A percentile compares a stretch with the other conserved stretches of the same genome.
Evolutionary conservation across 192 early-diverging fungal species (phyloP).

Genomic region (Anaeromyces robustus): DNA sequence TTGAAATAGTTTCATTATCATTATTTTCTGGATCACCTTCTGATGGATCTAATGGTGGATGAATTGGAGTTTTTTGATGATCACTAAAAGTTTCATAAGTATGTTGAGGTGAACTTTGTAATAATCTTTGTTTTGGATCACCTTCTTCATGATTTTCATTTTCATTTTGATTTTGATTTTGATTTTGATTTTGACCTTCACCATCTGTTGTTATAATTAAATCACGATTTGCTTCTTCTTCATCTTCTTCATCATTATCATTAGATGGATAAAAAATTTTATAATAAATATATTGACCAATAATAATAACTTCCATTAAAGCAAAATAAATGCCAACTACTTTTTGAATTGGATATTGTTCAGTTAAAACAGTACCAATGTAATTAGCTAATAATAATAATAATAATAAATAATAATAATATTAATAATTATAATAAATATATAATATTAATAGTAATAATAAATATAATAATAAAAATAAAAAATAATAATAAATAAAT

Average conservation of each 20-base stretch:
- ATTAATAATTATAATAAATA: no score
- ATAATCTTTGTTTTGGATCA: no score
- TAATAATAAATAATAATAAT: no score
- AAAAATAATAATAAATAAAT: no score
- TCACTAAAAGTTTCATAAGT: background rate
- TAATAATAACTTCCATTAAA: conserved; percentile 14
- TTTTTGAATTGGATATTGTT: conserved; percentile 21
- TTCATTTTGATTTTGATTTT: background rate
- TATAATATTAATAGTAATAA: no score
- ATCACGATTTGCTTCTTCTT: background rate
- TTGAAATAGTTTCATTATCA: background rate
- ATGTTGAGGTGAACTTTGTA: background rate
- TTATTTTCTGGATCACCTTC: background rate
- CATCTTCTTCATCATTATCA: background rate
- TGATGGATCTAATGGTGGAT: background rate
- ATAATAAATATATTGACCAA: conserved; percentile 26
- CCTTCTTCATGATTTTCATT: background rate
- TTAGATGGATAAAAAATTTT: background rate
- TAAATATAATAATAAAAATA: no score
- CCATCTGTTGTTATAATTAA: background rate
- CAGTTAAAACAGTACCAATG: conserved; percentile 23
- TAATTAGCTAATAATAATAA: conserved; percentile 5
- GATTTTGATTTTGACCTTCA: no score
- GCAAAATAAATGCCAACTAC: conserved; percentile 19
- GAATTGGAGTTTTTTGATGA: background rate